Percentiles rank a stretch among this genome's conserved stretches.
Evolutionary conservation across 2,329 filamentous ascomycete genomes (phyloP).

Genomic region (Pseudogymnoascus pannorum): DNA sequence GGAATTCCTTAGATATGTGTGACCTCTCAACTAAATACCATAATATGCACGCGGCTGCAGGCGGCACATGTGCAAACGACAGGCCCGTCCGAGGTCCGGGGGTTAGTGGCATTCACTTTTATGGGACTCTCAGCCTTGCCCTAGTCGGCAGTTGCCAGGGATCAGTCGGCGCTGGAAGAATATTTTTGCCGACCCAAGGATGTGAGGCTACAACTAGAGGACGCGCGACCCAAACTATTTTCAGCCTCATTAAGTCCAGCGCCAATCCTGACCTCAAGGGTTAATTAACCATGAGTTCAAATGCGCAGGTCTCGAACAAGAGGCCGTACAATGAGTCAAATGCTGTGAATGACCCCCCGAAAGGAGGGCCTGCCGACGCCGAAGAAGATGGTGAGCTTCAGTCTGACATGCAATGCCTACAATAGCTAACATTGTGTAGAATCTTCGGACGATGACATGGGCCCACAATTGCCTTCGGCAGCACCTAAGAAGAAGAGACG

Average conservation of each 20-base stretch:
- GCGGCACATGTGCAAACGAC: conserved; percentile 2
- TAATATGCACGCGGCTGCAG: background rate
- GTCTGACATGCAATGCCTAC: background rate
- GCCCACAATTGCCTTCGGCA: conserved; percentile 77
- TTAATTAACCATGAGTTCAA: background rate
- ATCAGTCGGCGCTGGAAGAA: background rate
- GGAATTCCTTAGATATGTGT: background rate
- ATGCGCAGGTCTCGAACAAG: conserved; percentile 4
- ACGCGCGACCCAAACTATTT: conserved; percentile 6
- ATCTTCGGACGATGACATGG: conserved; percentile 87
- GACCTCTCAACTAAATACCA: background rate
- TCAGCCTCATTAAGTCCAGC: background rate
- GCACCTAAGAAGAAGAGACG: conserved; percentile 85
- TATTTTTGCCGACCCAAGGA: background rate
- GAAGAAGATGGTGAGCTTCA: background rate
- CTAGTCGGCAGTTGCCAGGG: background rate
- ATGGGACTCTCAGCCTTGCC: conserved; percentile 2
- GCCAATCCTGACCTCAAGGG: background rate
- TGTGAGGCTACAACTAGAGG: background rate
- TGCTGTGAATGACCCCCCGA: conserved; percentile 1
- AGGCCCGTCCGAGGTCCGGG: background rate
- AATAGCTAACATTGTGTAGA: background rate
- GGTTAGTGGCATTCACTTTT: background rate
- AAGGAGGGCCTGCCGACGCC: background rate
- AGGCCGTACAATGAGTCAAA: conserved; percentile 1